These are phyloP conservation scores for Erysimum cheiranthoides DNA, from an alignment of 345 rosid genomes.

Conservation along the genomic window DNA sequence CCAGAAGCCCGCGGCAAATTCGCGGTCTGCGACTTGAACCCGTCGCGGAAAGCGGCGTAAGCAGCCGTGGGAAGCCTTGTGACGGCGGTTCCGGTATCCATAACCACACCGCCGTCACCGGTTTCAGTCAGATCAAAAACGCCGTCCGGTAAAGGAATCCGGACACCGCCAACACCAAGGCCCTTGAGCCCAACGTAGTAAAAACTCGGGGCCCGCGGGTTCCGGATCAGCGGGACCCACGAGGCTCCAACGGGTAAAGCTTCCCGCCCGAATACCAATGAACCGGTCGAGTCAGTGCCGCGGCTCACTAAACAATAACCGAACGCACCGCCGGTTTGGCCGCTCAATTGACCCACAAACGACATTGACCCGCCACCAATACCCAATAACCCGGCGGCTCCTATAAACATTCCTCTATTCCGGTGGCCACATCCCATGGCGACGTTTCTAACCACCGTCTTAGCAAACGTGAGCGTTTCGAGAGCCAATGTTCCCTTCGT, in stretches of 20 bases:
- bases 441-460: slow-evolving; percentile 62
- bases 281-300: slow-evolving; percentile 70
- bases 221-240: slow-evolving; percentile 86
- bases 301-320: slow-evolving; percentile 87
- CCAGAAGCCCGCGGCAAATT: slow-evolving; percentile 83
- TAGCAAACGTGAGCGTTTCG: slow-evolving; percentile 81
- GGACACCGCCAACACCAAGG: slow-evolving; percentile 77
- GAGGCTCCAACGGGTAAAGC: slow-evolving; percentile 88
- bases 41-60: slow-evolving; percentile 73
- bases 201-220: slow-evolving; percentile 77
- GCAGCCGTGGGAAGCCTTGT: slow-evolving; percentile 77
- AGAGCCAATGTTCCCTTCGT: slow-evolving; percentile 88
- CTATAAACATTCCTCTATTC: slow-evolving; percentile 91
- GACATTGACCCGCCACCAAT: slow-evolving; percentile 94
- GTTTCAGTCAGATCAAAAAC: slow-evolving; percentile 56
- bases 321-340: slow-evolving; percentile 91
- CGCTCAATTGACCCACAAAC: slow-evolving; percentile 81
- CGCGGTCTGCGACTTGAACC: slow-evolving; percentile 62
- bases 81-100: slow-evolving; percentile 98
- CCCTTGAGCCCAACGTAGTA: slow-evolving; percentile 84
- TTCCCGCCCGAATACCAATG: slow-evolving; percentile 77
- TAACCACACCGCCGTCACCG: slow-evolving; percentile 89
- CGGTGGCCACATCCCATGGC: slow-evolving; percentile 96
- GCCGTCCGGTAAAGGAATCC: slow-evolving; percentile 64
- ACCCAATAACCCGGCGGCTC: slow-evolving; percentile 93